phyloP scores from a whole-genome alignment of 106 monocot species.

The Posidonia australis region DNA sequence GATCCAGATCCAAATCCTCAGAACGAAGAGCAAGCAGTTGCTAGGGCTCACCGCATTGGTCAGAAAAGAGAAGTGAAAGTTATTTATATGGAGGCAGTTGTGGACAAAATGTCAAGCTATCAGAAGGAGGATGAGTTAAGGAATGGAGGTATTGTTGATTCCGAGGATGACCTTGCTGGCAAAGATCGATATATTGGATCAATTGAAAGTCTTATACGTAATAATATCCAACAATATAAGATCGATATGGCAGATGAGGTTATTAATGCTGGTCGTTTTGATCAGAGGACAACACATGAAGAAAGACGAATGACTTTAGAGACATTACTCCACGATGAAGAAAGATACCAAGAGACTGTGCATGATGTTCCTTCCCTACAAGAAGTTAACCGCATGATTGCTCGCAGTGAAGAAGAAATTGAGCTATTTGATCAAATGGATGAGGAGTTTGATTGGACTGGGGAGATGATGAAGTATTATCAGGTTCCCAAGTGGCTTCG shows the following conservation, averaged over 20 bases:
- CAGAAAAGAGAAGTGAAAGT: slow-evolving; percentile 94
- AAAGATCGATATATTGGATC: slow-evolving; percentile 93
- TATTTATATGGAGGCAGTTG: slow-evolving; percentile 95
- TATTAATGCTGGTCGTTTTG: slow-evolving; percentile 98
- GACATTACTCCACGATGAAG: slow-evolving; percentile 90
- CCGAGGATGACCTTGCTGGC: slow-evolving; percentile 85
- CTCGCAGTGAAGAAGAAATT: slow-evolving; percentile 80
- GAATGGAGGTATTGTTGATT: slow-evolving; percentile 66
- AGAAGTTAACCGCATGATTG: slow-evolving; percentile 95
- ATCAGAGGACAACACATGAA: slow-evolving; percentile 97
- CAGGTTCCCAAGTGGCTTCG: slow-evolving; percentile 94
- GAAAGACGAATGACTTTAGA: slow-evolving; percentile 94
- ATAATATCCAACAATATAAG: slow-evolving; percentile 94
- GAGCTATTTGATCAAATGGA: slow-evolving; percentile 99
- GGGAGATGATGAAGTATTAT: slow-evolving; percentile 67
- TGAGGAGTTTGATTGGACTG: slow-evolving; percentile 87
- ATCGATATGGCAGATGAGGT: slow-evolving; percentile 99
- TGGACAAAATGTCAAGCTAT: slow-evolving; percentile 82
- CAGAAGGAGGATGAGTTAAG: slow-evolving; percentile 93
- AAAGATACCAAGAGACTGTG: slow-evolving; percentile 84
- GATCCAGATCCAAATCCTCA: slow-evolving; percentile 99
- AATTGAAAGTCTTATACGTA: slow-evolving; percentile 92
- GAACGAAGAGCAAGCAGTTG: slow-evolving; percentile 98
- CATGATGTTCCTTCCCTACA: slow-evolving; percentile 92
- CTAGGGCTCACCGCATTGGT: slow-evolving; percentile 95